Percentiles rank a stretch among this genome's conserved stretches.
Conservation (phyloP, 768 basidiomycete species). For the Paxillus ammoniavirescens region DNA sequence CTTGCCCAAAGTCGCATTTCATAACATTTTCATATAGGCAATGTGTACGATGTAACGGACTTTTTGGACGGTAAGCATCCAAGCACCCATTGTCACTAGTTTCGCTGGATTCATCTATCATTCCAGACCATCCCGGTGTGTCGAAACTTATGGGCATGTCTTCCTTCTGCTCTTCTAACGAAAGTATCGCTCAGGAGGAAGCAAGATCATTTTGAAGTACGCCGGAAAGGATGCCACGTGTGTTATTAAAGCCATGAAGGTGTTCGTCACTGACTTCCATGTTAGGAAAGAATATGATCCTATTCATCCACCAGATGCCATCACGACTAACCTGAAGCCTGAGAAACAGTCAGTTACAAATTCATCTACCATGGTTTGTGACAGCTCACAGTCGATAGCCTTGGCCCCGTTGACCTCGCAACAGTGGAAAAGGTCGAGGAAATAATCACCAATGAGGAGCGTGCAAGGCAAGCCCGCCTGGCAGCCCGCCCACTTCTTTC, state of each 20-base stretch:
- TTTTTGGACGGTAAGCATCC: slow-evolving; percentile 61
- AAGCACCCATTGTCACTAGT: not conserved
- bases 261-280: not conserved
- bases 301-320: slow-evolving; percentile 85
- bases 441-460: slow-evolving; percentile 68
- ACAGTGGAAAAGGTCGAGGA: slow-evolving; percentile 65
- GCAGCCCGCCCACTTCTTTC: slow-evolving; percentile 66
- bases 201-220: slow-evolving; percentile 82
- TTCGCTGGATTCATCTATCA: not conserved
- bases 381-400: slow-evolving; percentile 34
- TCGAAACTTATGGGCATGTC: not conserved
- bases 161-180: not conserved
- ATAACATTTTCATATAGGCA: slow-evolving; percentile 38
- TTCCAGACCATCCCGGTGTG: slow-evolving; percentile 62
- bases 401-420: slow-evolving; percentile 69
- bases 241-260: slow-evolving; percentile 20
- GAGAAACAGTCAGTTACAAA: slow-evolving; percentile 69
- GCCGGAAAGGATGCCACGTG: slow-evolving; percentile 90
- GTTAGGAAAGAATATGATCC: slow-evolving; percentile 77
- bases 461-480: slow-evolving; percentile 60
- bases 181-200: slow-evolving; percentile 53
- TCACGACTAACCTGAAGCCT: slow-evolving; percentile 70
- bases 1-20: not conserved
- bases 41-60: slow-evolving; percentile 78
- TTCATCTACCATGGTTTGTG: not conserved